These are phyloP conservation scores for Fusarium acutatum DNA, from an alignment of 2,329 filamentous ascomycete genomes.

Conservation along the genomic window DNA sequence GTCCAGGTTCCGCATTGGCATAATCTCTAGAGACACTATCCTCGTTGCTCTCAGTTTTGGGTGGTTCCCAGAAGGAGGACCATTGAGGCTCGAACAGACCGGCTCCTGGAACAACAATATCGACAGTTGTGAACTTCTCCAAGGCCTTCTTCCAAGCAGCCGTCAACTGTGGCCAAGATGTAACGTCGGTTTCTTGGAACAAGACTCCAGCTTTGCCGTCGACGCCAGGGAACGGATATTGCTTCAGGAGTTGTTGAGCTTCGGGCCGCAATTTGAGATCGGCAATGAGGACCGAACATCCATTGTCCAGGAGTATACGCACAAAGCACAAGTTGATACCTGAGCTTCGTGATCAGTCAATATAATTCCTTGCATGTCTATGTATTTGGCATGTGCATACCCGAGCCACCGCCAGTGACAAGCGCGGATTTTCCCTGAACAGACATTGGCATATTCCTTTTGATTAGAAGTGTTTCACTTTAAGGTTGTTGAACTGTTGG, in stretches of 20 bases:
- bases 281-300: slow-evolving; percentile 50
- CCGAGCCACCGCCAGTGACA: slow-evolving; percentile 36
- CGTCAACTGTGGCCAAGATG: slow-evolving; percentile 48
- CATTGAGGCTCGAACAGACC: slow-evolving; percentile 50
- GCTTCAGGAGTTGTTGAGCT: slow-evolving; percentile 44
- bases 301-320: slow-evolving; percentile 44
- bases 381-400: neutral
- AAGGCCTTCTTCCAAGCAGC: slow-evolving; percentile 44
- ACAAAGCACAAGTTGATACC: slow-evolving; percentile 51
- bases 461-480: neutral
- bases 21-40: slow-evolving; percentile 40
- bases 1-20: slow-evolving; percentile 43
- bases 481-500: neutral
- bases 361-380: neutral
- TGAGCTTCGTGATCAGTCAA: slow-evolving; percentile 12
- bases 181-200: slow-evolving; percentile 50
- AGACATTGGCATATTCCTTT: slow-evolving; percentile 34
- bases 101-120: slow-evolving; percentile 50
- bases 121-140: slow-evolving; percentile 42
- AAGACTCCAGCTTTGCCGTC: slow-evolving; percentile 38
- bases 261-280: slow-evolving; percentile 48
- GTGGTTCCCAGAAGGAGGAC: slow-evolving; percentile 50
- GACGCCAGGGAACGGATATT: slow-evolving; percentile 41
- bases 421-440: slow-evolving; percentile 35
- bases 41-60: slow-evolving; percentile 42